Evolutionary conservation across 2,329 filamentous ascomycete genomes (phyloP).

Genomic region (Alternaria metachromatica): DNA sequence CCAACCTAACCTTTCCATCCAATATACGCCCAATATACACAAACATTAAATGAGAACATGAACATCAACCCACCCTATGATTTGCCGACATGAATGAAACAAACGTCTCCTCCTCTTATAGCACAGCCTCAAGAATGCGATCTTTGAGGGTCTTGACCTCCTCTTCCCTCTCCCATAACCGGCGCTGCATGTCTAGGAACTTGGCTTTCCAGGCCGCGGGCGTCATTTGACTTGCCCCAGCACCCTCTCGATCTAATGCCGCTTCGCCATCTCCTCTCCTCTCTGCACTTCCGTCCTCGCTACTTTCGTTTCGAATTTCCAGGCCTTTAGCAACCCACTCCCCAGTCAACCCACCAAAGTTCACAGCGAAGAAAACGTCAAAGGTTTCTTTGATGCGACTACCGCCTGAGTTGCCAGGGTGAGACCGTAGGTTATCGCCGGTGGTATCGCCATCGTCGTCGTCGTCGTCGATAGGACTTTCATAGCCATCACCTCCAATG

Average conservation of each 20-base stretch:
- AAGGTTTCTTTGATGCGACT: constrained; percentile 48
- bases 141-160: constrained; percentile 45
- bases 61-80: background rate
- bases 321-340: constrained; percentile 54
- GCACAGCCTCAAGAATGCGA: constrained; percentile 48
- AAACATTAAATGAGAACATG: background rate
- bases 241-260: background rate
- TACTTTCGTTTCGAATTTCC: background rate
- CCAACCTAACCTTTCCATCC: background rate
- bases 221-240: constrained; percentile 18
- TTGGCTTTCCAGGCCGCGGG: constrained; percentile 43
- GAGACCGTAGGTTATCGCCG: constrained; percentile 1
- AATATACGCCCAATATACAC: constrained; percentile 3
- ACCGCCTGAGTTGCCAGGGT: background rate
- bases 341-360: constrained; percentile 51
- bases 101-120: constrained; percentile 32
- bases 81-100: too few species aligned
- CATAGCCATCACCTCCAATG: constrained; percentile 49
- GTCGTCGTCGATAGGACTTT: constrained; percentile 51
- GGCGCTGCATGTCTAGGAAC: constrained; percentile 43
- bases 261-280: constrained; percentile 8
- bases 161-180: constrained; percentile 45
- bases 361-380: constrained; percentile 53
- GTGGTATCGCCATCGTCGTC: constrained; percentile 47
- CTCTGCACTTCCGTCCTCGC: background rate